These are phyloP conservation scores for Pythium utonaiense DNA, from an alignment of 352 stramenopile species.

Conservation along the genomic window DNA sequence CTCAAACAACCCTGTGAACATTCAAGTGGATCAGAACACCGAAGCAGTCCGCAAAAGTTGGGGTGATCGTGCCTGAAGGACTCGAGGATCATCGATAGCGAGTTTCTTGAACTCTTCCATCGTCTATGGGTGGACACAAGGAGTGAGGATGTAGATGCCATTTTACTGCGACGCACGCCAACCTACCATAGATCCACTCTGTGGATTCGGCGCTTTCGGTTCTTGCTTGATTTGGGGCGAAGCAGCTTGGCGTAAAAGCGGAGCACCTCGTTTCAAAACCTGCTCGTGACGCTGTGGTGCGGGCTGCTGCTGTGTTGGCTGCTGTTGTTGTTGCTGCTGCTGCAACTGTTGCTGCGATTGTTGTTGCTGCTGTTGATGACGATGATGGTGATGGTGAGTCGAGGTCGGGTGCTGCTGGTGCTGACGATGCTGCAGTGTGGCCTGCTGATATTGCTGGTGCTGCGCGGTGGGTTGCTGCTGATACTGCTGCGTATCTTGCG, in stretches of 20 bases:
- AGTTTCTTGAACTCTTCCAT: conserved; percentile 71
- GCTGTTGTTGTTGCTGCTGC: not conserved
- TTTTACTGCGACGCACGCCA: not conserved
- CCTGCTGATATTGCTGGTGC: not conserved
- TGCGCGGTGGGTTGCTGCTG: too few species aligned
- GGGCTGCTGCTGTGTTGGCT: not conserved
- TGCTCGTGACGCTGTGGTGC: conserved; percentile 23
- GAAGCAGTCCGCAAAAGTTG: too few species aligned
- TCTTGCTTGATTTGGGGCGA: conserved; percentile 10
- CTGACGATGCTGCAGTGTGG: not conserved
- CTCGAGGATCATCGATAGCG: conserved; percentile 48
- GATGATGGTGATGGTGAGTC: not conserved
- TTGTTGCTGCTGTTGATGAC: not conserved
- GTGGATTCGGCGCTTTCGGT: not conserved
- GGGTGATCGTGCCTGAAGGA: conserved; percentile 45
- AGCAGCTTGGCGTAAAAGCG: conserved; percentile 1
- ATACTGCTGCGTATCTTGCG: not conserved
- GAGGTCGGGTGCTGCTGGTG: not conserved
- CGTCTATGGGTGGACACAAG: conserved; percentile 25
- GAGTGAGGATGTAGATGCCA: not conserved
- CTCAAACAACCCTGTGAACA: conserved; percentile 60
- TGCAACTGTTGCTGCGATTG: not conserved
- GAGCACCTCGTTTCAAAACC: conserved; percentile 1
- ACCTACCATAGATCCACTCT: conserved; percentile 1
- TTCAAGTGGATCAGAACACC: not conserved